Evolutionary conservation across 768 basidiomycete species (phyloP).

Genomic region (Hygrocybe coccinea): DNA sequence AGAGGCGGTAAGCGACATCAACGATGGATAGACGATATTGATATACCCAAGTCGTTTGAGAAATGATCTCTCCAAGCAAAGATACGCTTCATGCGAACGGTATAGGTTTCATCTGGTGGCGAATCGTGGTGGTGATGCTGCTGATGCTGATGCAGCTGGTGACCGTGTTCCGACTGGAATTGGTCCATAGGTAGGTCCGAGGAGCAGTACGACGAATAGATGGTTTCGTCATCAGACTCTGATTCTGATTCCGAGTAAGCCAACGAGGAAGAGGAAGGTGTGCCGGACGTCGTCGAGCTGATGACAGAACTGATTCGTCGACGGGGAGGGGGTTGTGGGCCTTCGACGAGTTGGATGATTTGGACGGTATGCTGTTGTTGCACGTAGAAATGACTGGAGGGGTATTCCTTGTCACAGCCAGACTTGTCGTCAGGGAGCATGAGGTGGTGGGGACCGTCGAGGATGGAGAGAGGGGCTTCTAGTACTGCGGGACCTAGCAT

Average conservation of each 20-base stretch:
- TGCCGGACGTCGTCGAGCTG: constrained; percentile 31
- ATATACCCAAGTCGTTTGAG: constrained; percentile 38
- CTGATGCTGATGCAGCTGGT: constrained; percentile 12
- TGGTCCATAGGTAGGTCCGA: constrained; percentile 47
- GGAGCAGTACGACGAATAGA: constrained; percentile 67
- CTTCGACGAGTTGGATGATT: constrained; percentile 74
- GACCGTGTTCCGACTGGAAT: constrained; percentile 4
- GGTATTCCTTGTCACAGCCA: constrained; percentile 28
- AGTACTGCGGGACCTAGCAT: constrained; percentile 8
- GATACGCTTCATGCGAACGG: constrained; percentile 58
- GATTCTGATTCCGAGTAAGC: constrained; percentile 21
- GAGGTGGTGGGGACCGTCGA: constrained; percentile 16
- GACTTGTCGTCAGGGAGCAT: constrained; percentile 26
- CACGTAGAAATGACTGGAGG: constrained; percentile 41
- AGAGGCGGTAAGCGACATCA: constrained; percentile 10
- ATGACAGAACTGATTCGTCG: constrained; percentile 37
- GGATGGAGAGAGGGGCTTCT: constrained; percentile 11
- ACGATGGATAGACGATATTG: background rate
- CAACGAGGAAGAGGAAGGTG: constrained; percentile 38
- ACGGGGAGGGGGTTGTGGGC: constrained; percentile 54
- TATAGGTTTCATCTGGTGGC: constrained; percentile 45
- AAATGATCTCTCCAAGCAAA: constrained; percentile 65
- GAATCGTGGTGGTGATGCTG: constrained; percentile 6
- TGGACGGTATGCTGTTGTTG: constrained; percentile 49
- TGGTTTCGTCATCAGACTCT: constrained; percentile 34